Evolutionary conservation across 495 filamentous ascomycete species (phyloP), one percentile per base, ranked within the genome.

Genomic region (Bryoglossum gracile): DNA sequence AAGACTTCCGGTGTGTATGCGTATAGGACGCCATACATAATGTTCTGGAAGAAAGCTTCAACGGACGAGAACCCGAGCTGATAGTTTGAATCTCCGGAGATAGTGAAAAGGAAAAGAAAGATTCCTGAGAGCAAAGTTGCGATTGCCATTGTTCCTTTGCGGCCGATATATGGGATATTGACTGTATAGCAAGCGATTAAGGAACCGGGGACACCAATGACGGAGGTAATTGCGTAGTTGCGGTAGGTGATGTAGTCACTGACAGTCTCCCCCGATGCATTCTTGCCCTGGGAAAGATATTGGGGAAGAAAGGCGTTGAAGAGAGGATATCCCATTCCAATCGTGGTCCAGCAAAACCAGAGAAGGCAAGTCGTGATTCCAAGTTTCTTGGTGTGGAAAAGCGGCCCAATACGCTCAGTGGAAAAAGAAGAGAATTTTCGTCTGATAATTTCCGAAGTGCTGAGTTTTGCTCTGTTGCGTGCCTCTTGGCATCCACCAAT

Each of bases 11-110:
- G 86, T 1, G 87, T 91, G 55, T 89, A 94, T 0, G 83, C 80
- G 55, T 91, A 94, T 3, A 94, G 69, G 17, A 90, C 86, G n/a
- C 86, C 86, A 58, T 90, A 91, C 81, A 91, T 87, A 54, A 88
- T 78, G 48, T 85, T 88, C 53, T 77, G 78, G 54, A 79, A 74
- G 68, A 92, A 84, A 18, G 78, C 82, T 60, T 83, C 86, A 10
- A 84, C 77, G 54, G 83, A 89, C 46, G 83, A 84, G 72, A 86
- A 92, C 50, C 74, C 78, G 0, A 94, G 71, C 36, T 87, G 71
- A 0, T 71, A 64, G 43, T 71, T 64, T 0, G 76, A 79, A 0
- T 45, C 26, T 11, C 44, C 35, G 13, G 49, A 45, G 3, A 53
- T 42, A 17, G 72, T 74, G 48, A 76, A 76, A 25, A 73, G 45